phyloP scores from a whole-genome alignment of 169 alveolate species.

The Plasmodium sp. region DNA sequence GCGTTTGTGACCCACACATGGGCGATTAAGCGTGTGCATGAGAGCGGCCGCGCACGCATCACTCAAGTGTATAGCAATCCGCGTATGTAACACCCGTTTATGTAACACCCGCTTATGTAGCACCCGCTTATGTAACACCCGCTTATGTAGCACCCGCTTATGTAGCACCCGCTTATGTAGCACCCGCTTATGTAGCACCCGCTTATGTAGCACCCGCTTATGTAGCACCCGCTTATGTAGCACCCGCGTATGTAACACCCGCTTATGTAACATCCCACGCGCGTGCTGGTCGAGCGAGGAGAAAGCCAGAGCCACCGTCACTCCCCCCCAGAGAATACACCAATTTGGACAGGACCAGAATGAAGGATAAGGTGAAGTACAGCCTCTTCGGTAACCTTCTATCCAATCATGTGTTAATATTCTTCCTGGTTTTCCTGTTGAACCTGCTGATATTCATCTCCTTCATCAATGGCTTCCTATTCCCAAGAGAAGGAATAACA shows the following conservation, averaged over 20 bases:
- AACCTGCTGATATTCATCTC: conserved; percentile 32
- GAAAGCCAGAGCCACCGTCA: not conserved
- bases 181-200: not conserved
- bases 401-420: conserved; percentile 31
- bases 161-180: not conserved
- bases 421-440: conserved; percentile 11
- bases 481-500: conserved; percentile 23
- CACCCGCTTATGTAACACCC: too few relatives aligned
- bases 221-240: not conserved
- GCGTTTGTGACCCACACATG: not conserved
- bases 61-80: too few relatives aligned
- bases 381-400: not conserved
- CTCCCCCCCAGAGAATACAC: not conserved
- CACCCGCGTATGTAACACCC: not conserved
- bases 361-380: conserved; percentile 2
- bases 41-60: not conserved
- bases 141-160: not conserved
- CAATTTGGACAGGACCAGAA: not conserved
- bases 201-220: too few relatives aligned
- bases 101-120: too few relatives aligned
- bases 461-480: conserved; percentile 59
- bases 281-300: not conserved
- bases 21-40: not conserved
- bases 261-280: not conserved
- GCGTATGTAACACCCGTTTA: too few relatives aligned